Conservation (phyloP, 495 filamentous ascomycete genomes). For the Monascus purpureus region DNA sequence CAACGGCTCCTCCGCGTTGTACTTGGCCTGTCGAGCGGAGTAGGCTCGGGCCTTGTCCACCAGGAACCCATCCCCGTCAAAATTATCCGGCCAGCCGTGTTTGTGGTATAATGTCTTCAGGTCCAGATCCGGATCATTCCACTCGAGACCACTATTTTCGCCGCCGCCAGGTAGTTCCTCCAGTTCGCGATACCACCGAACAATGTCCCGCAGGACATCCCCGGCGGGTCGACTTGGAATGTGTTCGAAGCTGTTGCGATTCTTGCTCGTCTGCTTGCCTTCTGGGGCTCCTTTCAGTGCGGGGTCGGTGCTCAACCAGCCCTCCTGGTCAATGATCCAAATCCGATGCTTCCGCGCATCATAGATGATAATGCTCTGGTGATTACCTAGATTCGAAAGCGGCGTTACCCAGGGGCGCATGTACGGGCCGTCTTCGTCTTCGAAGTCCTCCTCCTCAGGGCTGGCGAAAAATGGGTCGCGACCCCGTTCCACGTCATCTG, state of each 20-base stretch:
- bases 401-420: slow-evolving; percentile 2
- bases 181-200: slow-evolving; percentile 1
- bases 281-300: slow-evolving; percentile 1
- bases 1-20: not conserved
- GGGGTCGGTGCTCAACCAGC: slow-evolving; percentile 2
- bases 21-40: not conserved
- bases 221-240: slow-evolving; percentile 5
- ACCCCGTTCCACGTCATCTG: slow-evolving; percentile 1
- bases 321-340: slow-evolving; percentile 7
- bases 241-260: slow-evolving; percentile 3
- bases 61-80: slow-evolving; percentile 1
- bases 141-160: not conserved
- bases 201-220: slow-evolving; percentile 10
- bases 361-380: slow-evolving; percentile 7
- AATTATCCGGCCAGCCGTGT: slow-evolving; percentile 2
- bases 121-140: not conserved
- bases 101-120: not conserved
- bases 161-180: not conserved
- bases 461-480: slow-evolving; percentile 10
- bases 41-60: slow-evolving; percentile 1
- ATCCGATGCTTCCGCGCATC: slow-evolving; percentile 7
- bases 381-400: slow-evolving; percentile 2
- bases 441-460: slow-evolving; percentile 3
- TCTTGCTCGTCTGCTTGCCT: not conserved
- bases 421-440: slow-evolving; percentile 1